Conservation (phyloP, 2,329 filamentous ascomycete species). For the Phialophora expanda region DNA sequence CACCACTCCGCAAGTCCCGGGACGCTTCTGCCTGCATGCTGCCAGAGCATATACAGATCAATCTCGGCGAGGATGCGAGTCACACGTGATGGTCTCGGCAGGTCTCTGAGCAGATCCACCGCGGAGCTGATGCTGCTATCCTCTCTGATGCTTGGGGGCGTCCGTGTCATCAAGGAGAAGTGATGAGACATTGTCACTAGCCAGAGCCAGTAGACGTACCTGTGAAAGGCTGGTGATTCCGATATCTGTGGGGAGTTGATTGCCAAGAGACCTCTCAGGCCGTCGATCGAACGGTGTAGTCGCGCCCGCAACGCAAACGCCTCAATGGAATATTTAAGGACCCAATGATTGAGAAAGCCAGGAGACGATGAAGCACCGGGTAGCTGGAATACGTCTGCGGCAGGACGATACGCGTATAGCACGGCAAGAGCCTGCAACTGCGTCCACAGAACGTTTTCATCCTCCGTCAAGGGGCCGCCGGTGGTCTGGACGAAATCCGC, state of each 20-base stretch:
- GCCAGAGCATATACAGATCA: conserved; percentile 25
- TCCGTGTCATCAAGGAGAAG: conserved; percentile 27
- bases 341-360: conserved; percentile 20
- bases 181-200: conserved; percentile 26
- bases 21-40: conserved; percentile 19
- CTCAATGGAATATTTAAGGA: conserved; percentile 21
- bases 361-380: background rate
- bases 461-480: conserved; percentile 56
- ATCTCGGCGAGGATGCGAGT: conserved; percentile 22
- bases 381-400: conserved; percentile 16
- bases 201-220: conserved; percentile 26
- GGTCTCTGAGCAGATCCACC: conserved; percentile 16
- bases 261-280: background rate
- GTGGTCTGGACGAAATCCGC: conserved; percentile 83
- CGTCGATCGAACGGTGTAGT: conserved; percentile 24
- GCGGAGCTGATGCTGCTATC: conserved; percentile 22
- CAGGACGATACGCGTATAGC: conserved; percentile 23
- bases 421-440: conserved; percentile 23
- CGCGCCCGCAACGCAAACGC: conserved; percentile 18
- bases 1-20: conserved; percentile 26
- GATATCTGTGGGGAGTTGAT: conserved; percentile 4
- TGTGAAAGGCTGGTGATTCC: conserved; percentile 10
- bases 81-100: conserved; percentile 16
- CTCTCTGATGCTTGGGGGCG: conserved; percentile 16
- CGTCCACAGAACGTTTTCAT: conserved; percentile 18